A percentile compares a stretch with the other conserved stretches of the same genome.
Conservation (phyloP, 768 basidiomycete genomes). For the Termitomyces sp. region DNA sequence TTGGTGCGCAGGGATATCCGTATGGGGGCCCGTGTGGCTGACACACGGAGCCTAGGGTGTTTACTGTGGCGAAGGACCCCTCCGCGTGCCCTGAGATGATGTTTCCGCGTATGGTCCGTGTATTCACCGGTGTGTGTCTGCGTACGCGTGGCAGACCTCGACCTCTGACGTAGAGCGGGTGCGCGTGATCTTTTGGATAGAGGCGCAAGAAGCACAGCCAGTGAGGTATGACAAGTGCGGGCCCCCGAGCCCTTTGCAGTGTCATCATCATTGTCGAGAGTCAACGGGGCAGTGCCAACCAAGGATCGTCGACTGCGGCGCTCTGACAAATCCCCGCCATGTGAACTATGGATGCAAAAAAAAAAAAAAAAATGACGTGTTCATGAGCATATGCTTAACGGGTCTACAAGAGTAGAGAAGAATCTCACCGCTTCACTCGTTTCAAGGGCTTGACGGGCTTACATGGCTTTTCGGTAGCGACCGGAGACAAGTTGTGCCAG, state of each 20-base stretch:
- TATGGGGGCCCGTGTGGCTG: conserved; percentile 2
- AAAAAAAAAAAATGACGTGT: conserved; percentile 9
- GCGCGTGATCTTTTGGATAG: conserved; percentile 9
- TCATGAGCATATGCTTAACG: conserved; percentile 3
- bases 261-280: neutral
- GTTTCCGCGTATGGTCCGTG: conserved; percentile 1
- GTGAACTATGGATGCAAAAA: conserved; percentile 9
- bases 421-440: conserved; percentile 8
- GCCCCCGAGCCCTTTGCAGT: neutral
- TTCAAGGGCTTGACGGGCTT: neutral
- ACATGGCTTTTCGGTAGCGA: neutral
- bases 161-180: neutral
- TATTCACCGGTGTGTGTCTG: neutral
- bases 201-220: conserved; percentile 11
- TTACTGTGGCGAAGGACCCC: neutral
- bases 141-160: conserved; percentile 3
- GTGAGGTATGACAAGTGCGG: conserved; percentile 6
- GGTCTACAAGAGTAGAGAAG: neutral
- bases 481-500: conserved; percentile 18
- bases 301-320: conserved; percentile 10
- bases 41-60: neutral
- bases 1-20: conserved; percentile 5
- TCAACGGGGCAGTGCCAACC: conserved; percentile 8
- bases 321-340: conserved; percentile 12
- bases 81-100: neutral